Conservation (phyloP, 2,329 filamentous ascomycete genomes). For the Dactylonectria macrodidyma region DNA sequence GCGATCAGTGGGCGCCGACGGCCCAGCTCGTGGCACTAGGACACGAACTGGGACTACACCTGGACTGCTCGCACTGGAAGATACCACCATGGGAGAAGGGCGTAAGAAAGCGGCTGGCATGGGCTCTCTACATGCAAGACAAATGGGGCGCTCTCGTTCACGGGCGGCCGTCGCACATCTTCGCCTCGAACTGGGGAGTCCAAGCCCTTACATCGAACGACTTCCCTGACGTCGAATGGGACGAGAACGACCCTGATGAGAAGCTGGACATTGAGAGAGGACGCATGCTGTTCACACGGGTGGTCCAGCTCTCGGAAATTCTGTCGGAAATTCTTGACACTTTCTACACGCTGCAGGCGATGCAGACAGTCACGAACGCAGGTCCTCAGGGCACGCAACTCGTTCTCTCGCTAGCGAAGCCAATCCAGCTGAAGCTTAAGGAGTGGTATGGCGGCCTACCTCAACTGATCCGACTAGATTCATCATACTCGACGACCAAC, state of each 20-base stretch:
- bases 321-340: slow-evolving; percentile 86
- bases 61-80: slow-evolving; percentile 89
- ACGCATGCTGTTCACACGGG: slow-evolving; percentile 79
- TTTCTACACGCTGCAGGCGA: slow-evolving; percentile 86
- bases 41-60: slow-evolving; percentile 90
- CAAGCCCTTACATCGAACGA: slow-evolving; percentile 74
- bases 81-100: slow-evolving; percentile 91
- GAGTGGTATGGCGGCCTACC: slow-evolving; percentile 86
- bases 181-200: slow-evolving; percentile 82
- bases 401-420: slow-evolving; percentile 82
- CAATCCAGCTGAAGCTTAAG: slow-evolving; percentile 85
- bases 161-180: slow-evolving; percentile 85
- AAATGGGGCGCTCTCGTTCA: slow-evolving; percentile 91
- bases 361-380: slow-evolving; percentile 76
- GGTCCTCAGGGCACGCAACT: slow-evolving; percentile 80
- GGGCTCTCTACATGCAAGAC: slow-evolving; percentile 95
- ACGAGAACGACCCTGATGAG: slow-evolving; percentile 73
- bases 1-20: slow-evolving; percentile 87
- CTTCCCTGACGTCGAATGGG: slow-evolving; percentile 80
- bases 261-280: slow-evolving; percentile 77
- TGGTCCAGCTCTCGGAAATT: slow-evolving; percentile 82
- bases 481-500: slow-evolving; percentile 57
- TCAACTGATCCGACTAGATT: slow-evolving; percentile 76
- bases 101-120: slow-evolving; percentile 86
- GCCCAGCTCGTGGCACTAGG: slow-evolving; percentile 89